Conservation (phyloP, 2,329 filamentous ascomycete genomes). For the Aureobasidium sp. region DNA sequence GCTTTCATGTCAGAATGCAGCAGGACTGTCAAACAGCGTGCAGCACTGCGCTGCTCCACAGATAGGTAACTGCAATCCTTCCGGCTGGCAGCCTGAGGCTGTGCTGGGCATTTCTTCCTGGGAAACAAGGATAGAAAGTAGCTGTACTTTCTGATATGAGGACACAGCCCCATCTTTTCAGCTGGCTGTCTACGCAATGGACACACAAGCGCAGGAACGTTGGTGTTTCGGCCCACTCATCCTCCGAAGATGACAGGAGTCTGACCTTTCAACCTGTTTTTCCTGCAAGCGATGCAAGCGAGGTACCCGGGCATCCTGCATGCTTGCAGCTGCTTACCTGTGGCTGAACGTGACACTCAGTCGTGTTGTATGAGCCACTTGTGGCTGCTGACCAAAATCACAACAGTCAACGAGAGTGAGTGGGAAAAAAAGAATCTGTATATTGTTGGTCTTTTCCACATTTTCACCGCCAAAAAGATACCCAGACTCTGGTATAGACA, state of each 20-base stretch:
- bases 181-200: background rate
- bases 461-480: background rate
- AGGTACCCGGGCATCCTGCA: background rate
- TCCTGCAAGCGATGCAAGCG: background rate
- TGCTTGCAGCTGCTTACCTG: background rate
- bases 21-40: background rate
- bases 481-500: background rate
- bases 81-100: background rate
- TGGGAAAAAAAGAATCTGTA: background rate
- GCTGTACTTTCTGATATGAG: background rate
- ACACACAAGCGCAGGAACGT: background rate
- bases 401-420: background rate
- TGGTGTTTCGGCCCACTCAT: background rate
- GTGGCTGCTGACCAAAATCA: constrained; percentile 2
- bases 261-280: background rate
- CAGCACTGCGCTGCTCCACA: background rate
- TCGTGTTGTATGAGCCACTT: background rate
- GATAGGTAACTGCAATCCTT: no score
- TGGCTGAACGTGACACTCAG: background rate
- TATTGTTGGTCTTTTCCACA: background rate
- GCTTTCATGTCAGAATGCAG: background rate
- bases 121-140: background rate
- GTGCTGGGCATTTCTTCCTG: background rate
- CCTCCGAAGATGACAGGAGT: background rate
- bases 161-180: background rate